Evolutionary conservation across 2,329 filamentous ascomycete genomes (phyloP), one percentile per base, ranked within the genome.

Genomic region (Aspergillus sp.): DNA sequence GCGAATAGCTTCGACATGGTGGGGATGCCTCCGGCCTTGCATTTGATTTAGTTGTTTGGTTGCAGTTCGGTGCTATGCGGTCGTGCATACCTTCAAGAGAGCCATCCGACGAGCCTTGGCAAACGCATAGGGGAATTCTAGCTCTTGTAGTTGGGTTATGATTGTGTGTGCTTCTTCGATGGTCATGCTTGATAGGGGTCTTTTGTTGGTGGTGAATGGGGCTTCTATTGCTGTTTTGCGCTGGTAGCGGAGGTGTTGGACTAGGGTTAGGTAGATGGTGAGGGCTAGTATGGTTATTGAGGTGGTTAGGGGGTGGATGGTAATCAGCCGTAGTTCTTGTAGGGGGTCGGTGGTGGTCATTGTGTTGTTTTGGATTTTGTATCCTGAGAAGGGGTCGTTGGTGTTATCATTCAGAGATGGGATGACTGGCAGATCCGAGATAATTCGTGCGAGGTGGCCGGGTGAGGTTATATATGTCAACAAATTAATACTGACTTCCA

Each of bases 21-120:
- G 0, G 82, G 81, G 50, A 84, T 81, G 8, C 78, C 80, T 62
- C 82, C 82, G 0, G 80, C n/a, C n/a, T n/a, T n/a, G n/a, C n/a
- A n/a, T n/a, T n/a, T n/a, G n/a, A n/a, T n/a, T n/a, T n/a, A n/a
- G n/a, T n/a, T n/a, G n/a, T n/a, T n/a, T n/a, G n/a, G n/a, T n/a
- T n/a, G n/a, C n/a, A n/a, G n/a, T n/a, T n/a, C n/a, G n/a, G n/a
- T n/a, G n/a, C n/a, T n/a, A n/a, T n/a, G n/a, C n/a, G n/a, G 15
- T 17, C 8, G 15, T 49, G 2, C 21, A 8, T 57, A 73, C 69
- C 66, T 73, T 73, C 7, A 73, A 50, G 4, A 74, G 56, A 15
- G 71, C 64, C 8, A 73, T 61, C 44, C 54, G 65, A 17, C 64
- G 62, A 27, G 68, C 68, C 47, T 70, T 73, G 25, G 59, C 52